Evolutionary conservation across 1,139 yeast genomes (phyloP).

Genomic region (Diutina rugosa): DNA sequence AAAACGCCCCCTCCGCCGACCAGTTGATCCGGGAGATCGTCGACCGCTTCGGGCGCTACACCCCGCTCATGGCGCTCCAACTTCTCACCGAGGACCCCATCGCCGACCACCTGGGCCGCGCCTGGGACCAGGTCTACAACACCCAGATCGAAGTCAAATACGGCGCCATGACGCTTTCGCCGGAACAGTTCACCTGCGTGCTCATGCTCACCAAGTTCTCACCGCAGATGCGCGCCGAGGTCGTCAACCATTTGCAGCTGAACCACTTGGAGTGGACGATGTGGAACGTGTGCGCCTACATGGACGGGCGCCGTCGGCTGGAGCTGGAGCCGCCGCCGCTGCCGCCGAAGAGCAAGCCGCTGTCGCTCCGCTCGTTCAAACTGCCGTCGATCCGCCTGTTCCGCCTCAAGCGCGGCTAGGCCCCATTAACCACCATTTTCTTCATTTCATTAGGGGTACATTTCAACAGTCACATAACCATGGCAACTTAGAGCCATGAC

Average conservation of each 20-base stretch:
- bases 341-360: background rate
- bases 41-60: background rate
- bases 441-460: too few species aligned
- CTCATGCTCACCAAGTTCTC: background rate
- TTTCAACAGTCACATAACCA: too few species aligned
- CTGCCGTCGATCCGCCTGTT: background rate
- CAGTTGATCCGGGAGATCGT: background rate
- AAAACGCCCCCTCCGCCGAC: background rate
- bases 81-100: background rate
- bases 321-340: background rate
- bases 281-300: background rate
- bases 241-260: background rate
- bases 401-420: background rate
- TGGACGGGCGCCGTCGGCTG: background rate
- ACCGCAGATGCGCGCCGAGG: background rate
- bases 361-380: background rate
- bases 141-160: conserved; percentile 1
- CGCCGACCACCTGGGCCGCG: background rate
- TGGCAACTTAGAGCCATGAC: too few species aligned
- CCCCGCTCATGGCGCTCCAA: background rate
- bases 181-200: background rate
- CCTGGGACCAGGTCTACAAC: background rate
- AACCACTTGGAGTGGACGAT: background rate
- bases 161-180: background rate
- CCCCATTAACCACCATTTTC: background rate